Percentiles rank a stretch among this genome's conserved stretches.
phyloP scores from a whole-genome alignment of 768 basidiomycete genomes.

The Phaeotremella skinneri region DNA sequence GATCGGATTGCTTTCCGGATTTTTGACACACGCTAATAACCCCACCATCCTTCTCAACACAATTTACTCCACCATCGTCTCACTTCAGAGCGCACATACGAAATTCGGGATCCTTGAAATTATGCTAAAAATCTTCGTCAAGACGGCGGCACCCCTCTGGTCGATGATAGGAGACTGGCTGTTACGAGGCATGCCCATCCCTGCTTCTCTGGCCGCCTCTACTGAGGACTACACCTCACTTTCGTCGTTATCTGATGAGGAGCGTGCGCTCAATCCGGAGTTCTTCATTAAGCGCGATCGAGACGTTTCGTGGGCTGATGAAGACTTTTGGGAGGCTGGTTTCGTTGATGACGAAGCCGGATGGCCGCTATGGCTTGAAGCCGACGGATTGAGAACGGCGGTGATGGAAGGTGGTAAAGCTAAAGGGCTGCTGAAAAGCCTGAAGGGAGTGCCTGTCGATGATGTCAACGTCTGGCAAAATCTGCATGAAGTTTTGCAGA shows the following conservation, averaged over 20 bases:
- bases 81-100: background rate
- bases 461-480: constrained; percentile 10
- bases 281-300: constrained; percentile 37
- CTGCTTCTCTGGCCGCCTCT: constrained; percentile 9
- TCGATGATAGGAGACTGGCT: constrained; percentile 37
- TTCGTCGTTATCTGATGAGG: constrained; percentile 8
- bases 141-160: constrained; percentile 29
- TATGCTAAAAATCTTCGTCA: constrained; percentile 18
- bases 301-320: constrained; percentile 45
- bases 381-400: constrained; percentile 10
- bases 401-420: constrained; percentile 43
- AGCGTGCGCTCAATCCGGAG: constrained; percentile 25
- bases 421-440: constrained; percentile 26
- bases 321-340: constrained; percentile 43
- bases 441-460: constrained; percentile 2
- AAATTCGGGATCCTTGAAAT: background rate
- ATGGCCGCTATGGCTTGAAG: constrained; percentile 35
- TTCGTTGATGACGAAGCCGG: constrained; percentile 26
- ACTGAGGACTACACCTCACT: constrained; percentile 3
- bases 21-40: constrained; percentile 12
- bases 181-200: constrained; percentile 37
- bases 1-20: constrained; percentile 15
- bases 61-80: constrained; percentile 16
- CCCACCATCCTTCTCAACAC: constrained; percentile 27
- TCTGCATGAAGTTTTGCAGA: constrained; percentile 4